phyloP scores from a whole-genome alignment of 768 basidiomycete genomes.

The Mycena vulgaris region DNA sequence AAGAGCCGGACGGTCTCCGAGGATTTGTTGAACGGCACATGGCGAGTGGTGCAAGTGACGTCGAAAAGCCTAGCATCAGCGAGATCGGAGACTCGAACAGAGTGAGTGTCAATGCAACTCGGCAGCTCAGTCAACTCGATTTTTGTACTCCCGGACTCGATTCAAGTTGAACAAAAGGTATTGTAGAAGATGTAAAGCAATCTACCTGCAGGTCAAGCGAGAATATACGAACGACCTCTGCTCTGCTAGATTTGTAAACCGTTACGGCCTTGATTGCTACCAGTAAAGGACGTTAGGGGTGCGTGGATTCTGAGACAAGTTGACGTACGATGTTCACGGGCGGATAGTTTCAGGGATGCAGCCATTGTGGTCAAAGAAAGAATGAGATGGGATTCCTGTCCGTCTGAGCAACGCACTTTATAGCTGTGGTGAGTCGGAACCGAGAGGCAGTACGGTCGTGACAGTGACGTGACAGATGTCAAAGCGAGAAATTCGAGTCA shows the following conservation, averaged over 20 bases:
- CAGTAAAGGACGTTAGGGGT: not conserved
- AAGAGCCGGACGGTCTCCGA: slow-evolving; percentile 56
- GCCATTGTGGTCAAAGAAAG: slow-evolving; percentile 15
- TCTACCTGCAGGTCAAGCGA: slow-evolving; percentile 64
- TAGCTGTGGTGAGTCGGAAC: not conserved
- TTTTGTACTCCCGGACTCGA: slow-evolving; percentile 68
- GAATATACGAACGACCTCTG: slow-evolving; percentile 70
- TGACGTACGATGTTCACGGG: slow-evolving; percentile 28
- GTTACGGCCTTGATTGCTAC: slow-evolving; percentile 67
- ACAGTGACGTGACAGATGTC: too few species aligned
- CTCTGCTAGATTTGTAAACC: slow-evolving; percentile 69
- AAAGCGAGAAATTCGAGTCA: too few species aligned
- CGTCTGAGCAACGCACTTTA: not conserved
- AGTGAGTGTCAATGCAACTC: slow-evolving; percentile 64
- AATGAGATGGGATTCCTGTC: too few species aligned
- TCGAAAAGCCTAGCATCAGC: slow-evolving; percentile 66
- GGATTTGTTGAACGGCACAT: slow-evolving; percentile 42
- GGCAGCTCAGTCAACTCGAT: slow-evolving; percentile 66
- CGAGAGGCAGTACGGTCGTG: not conserved
- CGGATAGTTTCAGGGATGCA: slow-evolving; percentile 30
- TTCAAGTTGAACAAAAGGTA: slow-evolving; percentile 14
- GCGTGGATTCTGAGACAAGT: not conserved
- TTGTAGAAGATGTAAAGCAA: not conserved
- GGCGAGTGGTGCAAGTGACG: slow-evolving; percentile 63
- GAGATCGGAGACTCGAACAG: slow-evolving; percentile 68